phyloP scores from a whole-genome alignment of 345 rosid species.

The Bruguiera sexangula region DNA sequence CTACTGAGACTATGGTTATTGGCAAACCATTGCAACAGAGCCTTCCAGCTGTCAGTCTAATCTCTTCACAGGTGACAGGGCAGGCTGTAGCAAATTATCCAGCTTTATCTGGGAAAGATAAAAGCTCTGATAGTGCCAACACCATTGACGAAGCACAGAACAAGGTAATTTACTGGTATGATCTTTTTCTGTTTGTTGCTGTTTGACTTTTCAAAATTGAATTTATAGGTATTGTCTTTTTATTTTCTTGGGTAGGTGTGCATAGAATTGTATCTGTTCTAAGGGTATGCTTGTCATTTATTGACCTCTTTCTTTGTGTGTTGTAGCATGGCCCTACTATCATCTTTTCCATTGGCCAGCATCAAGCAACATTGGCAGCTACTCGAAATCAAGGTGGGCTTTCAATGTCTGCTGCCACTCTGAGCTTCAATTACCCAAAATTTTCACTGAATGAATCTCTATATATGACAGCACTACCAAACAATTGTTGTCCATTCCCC shows the following conservation, averaged over 20 bases:
- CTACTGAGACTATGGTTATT: conserved; percentile 20
- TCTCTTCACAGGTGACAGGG: conserved; percentile 37
- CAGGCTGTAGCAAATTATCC: conserved; percentile 16
- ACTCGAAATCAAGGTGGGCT: conserved; percentile 26
- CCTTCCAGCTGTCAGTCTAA: conserved; percentile 25
- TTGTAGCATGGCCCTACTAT: conserved; percentile 50
- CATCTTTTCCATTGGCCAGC: conserved; percentile 44
- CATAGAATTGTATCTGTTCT: not conserved
- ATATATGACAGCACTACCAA: conserved; percentile 43
- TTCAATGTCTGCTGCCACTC: conserved; percentile 32
- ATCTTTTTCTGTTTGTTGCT: not conserved
- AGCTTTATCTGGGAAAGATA: conserved; percentile 22
- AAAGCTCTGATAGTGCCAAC: conserved; percentile 31
- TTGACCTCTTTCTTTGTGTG: not conserved
- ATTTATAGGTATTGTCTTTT: not conserved
- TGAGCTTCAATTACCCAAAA: conserved; percentile 44
- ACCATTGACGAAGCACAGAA: conserved; percentile 23
- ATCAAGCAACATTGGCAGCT: conserved; percentile 26
- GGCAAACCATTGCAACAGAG: conserved; percentile 34
- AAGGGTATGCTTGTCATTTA: not conserved
- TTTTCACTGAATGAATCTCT: conserved; percentile 40
- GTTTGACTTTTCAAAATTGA: not conserved
- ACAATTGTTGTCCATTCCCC: conserved; percentile 42
- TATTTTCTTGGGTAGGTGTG: not conserved
- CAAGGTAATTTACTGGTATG: conserved; percentile 47